Percentiles rank a stretch among this genome's conserved stretches.
These are phyloP conservation scores for California macrophylla DNA, from an alignment of 441 rosid genomes.

Conservation along the genomic window DNA sequence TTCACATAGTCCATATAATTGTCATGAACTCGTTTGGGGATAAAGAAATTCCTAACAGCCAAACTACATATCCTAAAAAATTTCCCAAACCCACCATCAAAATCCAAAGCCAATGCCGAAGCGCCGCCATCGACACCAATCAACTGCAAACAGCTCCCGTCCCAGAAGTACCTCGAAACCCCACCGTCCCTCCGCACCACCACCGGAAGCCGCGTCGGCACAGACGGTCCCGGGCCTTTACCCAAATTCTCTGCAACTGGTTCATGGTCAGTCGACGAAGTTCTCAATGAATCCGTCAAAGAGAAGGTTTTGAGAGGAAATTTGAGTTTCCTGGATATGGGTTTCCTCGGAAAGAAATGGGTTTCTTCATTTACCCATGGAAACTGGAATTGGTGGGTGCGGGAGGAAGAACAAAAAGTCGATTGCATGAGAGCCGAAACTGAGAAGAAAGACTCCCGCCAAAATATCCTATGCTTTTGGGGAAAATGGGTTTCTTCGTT, in stretches of 20 bases:
- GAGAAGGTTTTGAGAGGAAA: background rate
- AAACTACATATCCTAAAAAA: conserved; percentile 31
- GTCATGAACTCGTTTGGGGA: conserved; percentile 63
- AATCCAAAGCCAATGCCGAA: conserved; percentile 27
- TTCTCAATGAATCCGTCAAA: background rate
- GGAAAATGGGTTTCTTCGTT: background rate
- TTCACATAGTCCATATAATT: conserved; percentile 63
- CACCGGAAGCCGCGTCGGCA: conserved; percentile 39
- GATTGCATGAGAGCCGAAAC: background rate
- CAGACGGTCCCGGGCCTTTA: background rate
- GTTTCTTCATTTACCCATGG: background rate
- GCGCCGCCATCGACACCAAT: conserved; percentile 38
- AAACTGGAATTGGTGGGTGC: background rate
- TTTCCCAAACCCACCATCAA: conserved; percentile 32
- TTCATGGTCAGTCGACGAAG: background rate
- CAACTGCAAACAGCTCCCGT: conserved; percentile 36
- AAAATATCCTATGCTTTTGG: background rate
- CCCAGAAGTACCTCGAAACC: conserved; percentile 59
- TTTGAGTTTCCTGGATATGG: background rate
- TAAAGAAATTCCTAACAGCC: conserved; percentile 50
- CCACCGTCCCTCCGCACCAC: conserved; percentile 39
- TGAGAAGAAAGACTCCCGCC: background rate
- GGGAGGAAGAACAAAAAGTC: background rate
- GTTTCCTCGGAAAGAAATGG: background rate
- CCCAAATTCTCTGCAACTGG: background rate